Percentiles rank a stretch among this genome's conserved stretches.
Evolutionary conservation across 1,284 basidiomycete genomes (phyloP).

Genomic region (Coriolopsis trogii): DNA sequence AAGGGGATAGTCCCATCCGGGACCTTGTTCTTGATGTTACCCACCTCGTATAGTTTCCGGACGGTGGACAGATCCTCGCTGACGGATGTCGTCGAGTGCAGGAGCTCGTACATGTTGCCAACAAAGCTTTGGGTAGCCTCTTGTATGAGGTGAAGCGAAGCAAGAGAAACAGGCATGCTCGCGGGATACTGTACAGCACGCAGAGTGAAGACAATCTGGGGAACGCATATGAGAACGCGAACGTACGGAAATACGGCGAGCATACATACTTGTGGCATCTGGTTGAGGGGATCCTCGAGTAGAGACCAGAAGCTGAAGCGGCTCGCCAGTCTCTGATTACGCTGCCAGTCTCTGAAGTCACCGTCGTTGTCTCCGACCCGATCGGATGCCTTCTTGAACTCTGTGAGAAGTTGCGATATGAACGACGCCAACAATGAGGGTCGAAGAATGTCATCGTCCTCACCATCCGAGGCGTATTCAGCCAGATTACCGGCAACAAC

Average conservation of each 20-base stretch:
- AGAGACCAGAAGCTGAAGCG: slow-evolving; percentile 39
- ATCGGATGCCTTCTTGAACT: slow-evolving; percentile 10
- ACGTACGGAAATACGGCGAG: not conserved
- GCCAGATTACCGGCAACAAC: slow-evolving; percentile 69
- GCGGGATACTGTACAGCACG: slow-evolving; percentile 71
- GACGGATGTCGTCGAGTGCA: slow-evolving; percentile 59
- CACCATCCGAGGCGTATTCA: slow-evolving; percentile 52
- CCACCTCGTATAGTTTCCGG: slow-evolving; percentile 67
- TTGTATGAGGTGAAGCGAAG: slow-evolving; percentile 71
- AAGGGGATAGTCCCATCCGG: slow-evolving; percentile 58
- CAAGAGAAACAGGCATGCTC: slow-evolving; percentile 71
- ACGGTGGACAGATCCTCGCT: slow-evolving; percentile 58
- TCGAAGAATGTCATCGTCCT: slow-evolving; percentile 34
- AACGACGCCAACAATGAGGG: slow-evolving; percentile 47
- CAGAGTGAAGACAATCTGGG: slow-evolving; percentile 75
- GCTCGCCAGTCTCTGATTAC: not conserved
- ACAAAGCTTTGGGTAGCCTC: slow-evolving; percentile 60
- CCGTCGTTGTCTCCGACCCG: not conserved
- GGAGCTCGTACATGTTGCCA: slow-evolving; percentile 48
- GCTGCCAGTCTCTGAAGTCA: slow-evolving; percentile 29
- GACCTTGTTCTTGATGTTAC: slow-evolving; percentile 63
- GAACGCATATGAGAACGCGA: slow-evolving; percentile 29
- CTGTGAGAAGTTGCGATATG: slow-evolving; percentile 8
- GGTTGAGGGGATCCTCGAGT: slow-evolving; percentile 53
- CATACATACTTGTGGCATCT: slow-evolving; percentile 59